Percentiles rank a stretch among this genome's conserved stretches.
Evolutionary conservation across 768 basidiomycete genomes (phyloP).

Genomic region (Heimioporus sp.): DNA sequence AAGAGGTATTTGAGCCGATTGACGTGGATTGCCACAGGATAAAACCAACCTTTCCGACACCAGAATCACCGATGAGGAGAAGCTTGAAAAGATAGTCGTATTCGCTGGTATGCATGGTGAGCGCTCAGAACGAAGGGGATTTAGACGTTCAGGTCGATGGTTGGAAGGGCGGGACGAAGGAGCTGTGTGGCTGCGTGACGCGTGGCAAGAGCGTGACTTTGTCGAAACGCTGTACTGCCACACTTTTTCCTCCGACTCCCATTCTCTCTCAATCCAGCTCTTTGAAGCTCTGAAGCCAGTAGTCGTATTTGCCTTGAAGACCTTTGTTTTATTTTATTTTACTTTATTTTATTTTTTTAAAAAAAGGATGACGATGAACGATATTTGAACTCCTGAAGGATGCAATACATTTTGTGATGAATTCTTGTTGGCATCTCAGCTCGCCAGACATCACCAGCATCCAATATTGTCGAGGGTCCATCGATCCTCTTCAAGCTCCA

Average conservation of each 20-base stretch:
- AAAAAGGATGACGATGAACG: too few species aligned
- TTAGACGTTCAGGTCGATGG: slow-evolving; percentile 32
- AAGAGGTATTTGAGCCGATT: slow-evolving; percentile 22
- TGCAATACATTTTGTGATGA: too few species aligned
- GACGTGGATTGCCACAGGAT: slow-evolving; percentile 13
- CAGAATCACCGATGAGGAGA: slow-evolving; percentile 92
- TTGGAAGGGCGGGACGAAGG: slow-evolving; percentile 36
- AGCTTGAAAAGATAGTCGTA: slow-evolving; percentile 97
- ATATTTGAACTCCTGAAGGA: too few species aligned
- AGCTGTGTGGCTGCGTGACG: slow-evolving; percentile 31
- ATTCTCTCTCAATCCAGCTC: too few species aligned
- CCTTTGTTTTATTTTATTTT: too few species aligned
- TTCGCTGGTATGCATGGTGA: slow-evolving; percentile 84
- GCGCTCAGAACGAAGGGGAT: slow-evolving; percentile 18
- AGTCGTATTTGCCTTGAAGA: too few species aligned
- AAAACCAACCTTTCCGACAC: slow-evolving; percentile 81
- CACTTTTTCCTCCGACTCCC: slow-evolving; percentile 1
- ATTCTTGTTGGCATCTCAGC: too few species aligned
- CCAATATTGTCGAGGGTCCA: too few species aligned
- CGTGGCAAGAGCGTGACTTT: slow-evolving; percentile 31
- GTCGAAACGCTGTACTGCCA: slow-evolving; percentile 27
- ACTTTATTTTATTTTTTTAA: too few species aligned
- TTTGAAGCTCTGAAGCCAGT: too few species aligned
- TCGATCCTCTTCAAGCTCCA: too few species aligned
- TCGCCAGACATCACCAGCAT: too few species aligned